These are phyloP conservation scores for Neoboletus magnificus DNA, from an alignment of 768 basidiomycete species.

Conservation along the genomic window DNA sequence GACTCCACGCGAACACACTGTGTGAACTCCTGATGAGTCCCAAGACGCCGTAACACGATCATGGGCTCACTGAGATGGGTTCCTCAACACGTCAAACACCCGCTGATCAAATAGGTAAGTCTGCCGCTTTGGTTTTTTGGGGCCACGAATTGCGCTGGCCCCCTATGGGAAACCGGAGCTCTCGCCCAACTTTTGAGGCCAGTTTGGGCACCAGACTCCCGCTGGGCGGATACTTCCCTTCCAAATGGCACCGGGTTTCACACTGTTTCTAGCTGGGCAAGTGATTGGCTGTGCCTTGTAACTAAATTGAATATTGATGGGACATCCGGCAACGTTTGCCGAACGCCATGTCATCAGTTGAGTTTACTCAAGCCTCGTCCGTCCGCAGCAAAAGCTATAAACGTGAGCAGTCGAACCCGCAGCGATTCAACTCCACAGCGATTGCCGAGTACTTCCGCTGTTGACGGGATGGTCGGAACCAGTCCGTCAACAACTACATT, in stretches of 20 bases:
- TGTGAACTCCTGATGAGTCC: conserved; percentile 9
- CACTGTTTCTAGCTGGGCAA: conserved; percentile 20
- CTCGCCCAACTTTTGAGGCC: conserved; percentile 2
- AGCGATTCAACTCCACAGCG: conserved; percentile 5
- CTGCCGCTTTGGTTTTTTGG: conserved; percentile 6
- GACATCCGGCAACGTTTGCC: conserved; percentile 17
- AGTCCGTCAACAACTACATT: conserved; percentile 20
- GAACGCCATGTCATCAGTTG: conserved; percentile 21
- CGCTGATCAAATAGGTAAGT: conserved; percentile 2
- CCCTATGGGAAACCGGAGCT: conserved; percentile 11
- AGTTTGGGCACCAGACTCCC: conserved; percentile 10
- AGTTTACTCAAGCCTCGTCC: neutral
- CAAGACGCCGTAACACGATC: conserved; percentile 19
- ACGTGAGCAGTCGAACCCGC: conserved; percentile 3
- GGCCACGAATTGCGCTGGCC: conserved; percentile 9
- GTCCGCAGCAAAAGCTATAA: conserved; percentile 21
- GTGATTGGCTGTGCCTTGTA: conserved; percentile 28
- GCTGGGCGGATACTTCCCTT: conserved; percentile 16
- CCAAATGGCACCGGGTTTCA: conserved; percentile 26
- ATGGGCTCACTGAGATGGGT: conserved; percentile 15
- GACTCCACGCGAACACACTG: conserved; percentile 8
- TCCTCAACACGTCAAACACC: conserved; percentile 16
- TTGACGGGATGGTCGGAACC: conserved; percentile 17
- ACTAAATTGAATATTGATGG: conserved; percentile 32
- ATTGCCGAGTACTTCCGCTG: conserved; percentile 27